phyloP scores from a whole-genome alignment of 805 yeast genomes.

The Yamadazyma endophytica region DNA sequence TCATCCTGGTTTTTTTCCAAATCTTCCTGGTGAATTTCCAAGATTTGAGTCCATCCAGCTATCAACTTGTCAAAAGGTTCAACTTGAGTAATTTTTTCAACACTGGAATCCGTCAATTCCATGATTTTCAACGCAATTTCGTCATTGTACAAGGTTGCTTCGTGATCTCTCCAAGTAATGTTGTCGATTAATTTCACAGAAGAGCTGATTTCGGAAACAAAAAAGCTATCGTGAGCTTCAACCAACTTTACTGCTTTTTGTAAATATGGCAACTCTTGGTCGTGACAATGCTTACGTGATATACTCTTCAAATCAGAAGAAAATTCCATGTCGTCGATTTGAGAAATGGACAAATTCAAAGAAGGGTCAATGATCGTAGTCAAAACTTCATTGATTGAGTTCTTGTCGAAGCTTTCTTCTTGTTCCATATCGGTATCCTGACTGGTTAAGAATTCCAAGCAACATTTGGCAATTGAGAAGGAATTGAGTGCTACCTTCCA shows the following conservation, averaged over 20 bases:
- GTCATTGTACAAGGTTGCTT: conserved; percentile 64
- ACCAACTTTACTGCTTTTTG: conserved; percentile 29
- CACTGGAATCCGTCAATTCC: conserved; percentile 25
- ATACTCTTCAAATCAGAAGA: conserved; percentile 47
- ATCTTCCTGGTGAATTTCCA: conserved; percentile 54
- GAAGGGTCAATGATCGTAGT: conserved; percentile 65
- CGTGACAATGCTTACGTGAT: conserved; percentile 41
- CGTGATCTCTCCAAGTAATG: conserved; percentile 48
- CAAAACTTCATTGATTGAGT: conserved; percentile 51
- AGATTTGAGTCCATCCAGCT: conserved; percentile 65
- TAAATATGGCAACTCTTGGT: conserved; percentile 28
- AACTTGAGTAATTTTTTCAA: conserved; percentile 28
- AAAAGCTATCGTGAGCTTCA: conserved; percentile 28
- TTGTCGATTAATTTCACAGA: conserved; percentile 25
- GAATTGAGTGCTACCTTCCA: conserved; percentile 53
- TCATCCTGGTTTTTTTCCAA: conserved; percentile 46
- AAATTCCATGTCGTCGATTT: conserved; percentile 24
- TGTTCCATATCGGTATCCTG: conserved; percentile 15
- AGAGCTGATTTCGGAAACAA: conserved; percentile 28
- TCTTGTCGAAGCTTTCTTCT: conserved; percentile 18
- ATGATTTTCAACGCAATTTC: conserved; percentile 63
- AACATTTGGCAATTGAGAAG: conserved; percentile 58
- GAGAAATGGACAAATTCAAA: conserved; percentile 49
- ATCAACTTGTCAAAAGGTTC: conserved; percentile 54
- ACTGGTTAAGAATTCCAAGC: conserved; percentile 46